Evolutionary conservation across 345 rosid species (phyloP).

Genomic region (Hirschfeldia incana): DNA sequence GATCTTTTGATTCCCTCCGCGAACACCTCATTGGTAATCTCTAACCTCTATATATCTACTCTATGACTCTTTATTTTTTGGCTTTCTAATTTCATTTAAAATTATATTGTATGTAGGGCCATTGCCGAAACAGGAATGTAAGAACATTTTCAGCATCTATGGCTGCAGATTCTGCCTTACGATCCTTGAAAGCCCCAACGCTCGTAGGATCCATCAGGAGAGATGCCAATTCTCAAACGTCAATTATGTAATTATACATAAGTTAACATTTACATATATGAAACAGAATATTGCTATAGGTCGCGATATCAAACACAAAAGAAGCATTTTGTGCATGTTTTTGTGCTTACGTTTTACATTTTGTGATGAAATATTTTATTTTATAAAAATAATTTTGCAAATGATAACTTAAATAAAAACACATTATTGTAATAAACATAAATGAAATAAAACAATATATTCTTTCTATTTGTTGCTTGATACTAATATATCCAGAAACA

Average conservation of each 20-base stretch:
- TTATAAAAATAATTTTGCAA: not conserved
- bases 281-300: not conserved
- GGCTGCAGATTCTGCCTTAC: conserved; percentile 76
- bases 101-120: conserved; percentile 49
- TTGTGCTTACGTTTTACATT: not conserved
- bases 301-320: not conserved
- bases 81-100: not conserved
- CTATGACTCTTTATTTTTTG: not conserved
- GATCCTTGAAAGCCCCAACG: conserved; percentile 55
- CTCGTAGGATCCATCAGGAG: conserved; percentile 68
- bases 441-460: not conserved
- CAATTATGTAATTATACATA: conserved; percentile 37
- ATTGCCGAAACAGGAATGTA: conserved; percentile 46
- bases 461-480: not conserved
- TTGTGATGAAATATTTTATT: not conserved
- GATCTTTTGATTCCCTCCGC: conserved; percentile 37
- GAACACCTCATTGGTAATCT: conserved; percentile 73
- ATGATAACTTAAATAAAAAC: too few species aligned
- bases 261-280: not conserved
- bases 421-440: not conserved
- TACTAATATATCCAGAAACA: not conserved
- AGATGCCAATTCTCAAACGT: conserved; percentile 58
- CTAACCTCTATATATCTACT: not conserved
- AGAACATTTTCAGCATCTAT: conserved; percentile 46
- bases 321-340: not conserved